These are phyloP conservation scores for Suillus bovinus DNA, from an alignment of 768 basidiomycete genomes.

Conservation along the genomic window DNA sequence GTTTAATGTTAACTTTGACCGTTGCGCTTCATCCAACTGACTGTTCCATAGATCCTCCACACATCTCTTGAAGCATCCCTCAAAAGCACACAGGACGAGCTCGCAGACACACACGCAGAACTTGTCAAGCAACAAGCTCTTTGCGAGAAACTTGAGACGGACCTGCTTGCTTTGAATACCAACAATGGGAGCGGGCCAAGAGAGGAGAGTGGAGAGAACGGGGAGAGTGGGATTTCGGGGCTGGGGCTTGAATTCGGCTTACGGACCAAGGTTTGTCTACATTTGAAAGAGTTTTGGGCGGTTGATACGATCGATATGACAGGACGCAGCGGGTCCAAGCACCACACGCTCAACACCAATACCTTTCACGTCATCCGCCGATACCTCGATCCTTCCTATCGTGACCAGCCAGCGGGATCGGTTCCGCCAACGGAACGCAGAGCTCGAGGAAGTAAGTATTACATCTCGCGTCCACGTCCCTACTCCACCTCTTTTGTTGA, in stretches of 20 bases:
- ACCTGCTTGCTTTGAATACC: slow-evolving; percentile 78
- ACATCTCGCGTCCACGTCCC: background rate
- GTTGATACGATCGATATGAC: background rate
- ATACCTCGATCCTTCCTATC: slow-evolving; percentile 96
- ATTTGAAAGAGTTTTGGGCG: too few species aligned
- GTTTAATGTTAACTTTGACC: slow-evolving; percentile 21
- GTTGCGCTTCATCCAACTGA: background rate
- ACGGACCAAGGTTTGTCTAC: background rate
- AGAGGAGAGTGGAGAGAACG: slow-evolving; percentile 40
- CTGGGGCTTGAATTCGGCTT: slow-evolving; percentile 59
- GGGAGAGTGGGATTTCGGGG: slow-evolving; percentile 52
- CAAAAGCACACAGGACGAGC: slow-evolving; percentile 53
- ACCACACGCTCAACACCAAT: slow-evolving; percentile 58
- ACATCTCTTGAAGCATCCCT: slow-evolving; percentile 77
- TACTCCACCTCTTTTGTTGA: slow-evolving; percentile 5
- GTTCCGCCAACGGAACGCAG: slow-evolving; percentile 96
- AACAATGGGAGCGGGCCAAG: slow-evolving; percentile 26
- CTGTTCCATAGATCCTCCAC: slow-evolving; percentile 65
- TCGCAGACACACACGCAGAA: slow-evolving; percentile 60
- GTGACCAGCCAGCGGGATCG: slow-evolving; percentile 96
- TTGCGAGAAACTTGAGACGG: slow-evolving; percentile 91
- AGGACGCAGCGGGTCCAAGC: slow-evolving; percentile 22
- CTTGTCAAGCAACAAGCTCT: slow-evolving; percentile 75
- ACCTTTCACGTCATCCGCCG: slow-evolving; percentile 72
- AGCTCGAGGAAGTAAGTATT: slow-evolving; percentile 82